Percentiles rank a stretch among this genome's conserved stretches.
These are phyloP conservation scores for Stevia rebaudiana DNA, from an alignment of 140 eudicot species.

Conservation along the genomic window DNA sequence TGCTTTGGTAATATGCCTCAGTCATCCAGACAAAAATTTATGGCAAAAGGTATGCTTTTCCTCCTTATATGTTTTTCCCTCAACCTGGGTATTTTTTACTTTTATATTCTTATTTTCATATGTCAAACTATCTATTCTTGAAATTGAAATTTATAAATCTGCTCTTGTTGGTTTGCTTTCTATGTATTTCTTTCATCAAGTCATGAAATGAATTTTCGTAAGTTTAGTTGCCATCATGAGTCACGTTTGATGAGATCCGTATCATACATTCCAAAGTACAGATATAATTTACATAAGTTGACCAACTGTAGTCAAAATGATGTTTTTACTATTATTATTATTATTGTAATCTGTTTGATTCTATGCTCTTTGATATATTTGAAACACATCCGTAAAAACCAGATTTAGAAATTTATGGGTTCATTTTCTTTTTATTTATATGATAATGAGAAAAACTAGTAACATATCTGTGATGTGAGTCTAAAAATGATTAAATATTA, in stretches of 20 bases:
- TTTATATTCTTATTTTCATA: background rate
- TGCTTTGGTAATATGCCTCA: constrained; percentile 61
- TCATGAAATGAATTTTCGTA: background rate
- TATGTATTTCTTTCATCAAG: background rate
- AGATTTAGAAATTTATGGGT: background rate
- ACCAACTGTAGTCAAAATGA: background rate
- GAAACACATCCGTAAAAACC: background rate
- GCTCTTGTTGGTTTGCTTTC: background rate
- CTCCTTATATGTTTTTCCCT: constrained; percentile 1
- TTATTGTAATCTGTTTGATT: background rate
- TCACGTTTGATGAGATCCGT: background rate
- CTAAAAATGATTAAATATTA: background rate
- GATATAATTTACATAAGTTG: background rate
- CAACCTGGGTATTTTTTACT: background rate
- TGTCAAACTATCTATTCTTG: background rate
- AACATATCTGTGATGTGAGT: background rate
- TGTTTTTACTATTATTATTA: background rate
- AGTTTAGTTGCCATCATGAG: background rate
- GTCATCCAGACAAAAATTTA: constrained; percentile 66
- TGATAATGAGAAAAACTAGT: background rate
- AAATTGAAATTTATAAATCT: background rate
- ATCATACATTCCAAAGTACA: background rate
- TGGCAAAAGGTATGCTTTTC: constrained; percentile 80
- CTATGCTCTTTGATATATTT: background rate
- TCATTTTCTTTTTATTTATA: background rate